Conservation (phyloP, 257 asterid species). For the Fraxinus quadrangulata region DNA sequence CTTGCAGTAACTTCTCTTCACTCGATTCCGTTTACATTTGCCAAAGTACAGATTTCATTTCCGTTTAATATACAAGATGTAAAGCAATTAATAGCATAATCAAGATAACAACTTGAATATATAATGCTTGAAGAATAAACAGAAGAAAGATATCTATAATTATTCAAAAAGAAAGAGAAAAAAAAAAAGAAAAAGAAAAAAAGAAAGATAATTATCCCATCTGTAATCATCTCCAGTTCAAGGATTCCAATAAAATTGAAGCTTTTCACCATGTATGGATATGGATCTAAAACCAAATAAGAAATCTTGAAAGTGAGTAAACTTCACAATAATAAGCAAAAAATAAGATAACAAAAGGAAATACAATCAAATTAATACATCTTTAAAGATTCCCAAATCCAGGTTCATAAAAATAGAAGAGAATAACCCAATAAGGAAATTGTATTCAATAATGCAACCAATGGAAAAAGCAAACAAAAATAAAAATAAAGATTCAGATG, state of each 20-base stretch:
- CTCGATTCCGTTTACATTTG: neutral
- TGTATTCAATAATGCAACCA: slow-evolving; percentile 25
- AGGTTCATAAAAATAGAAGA: slow-evolving; percentile 4
- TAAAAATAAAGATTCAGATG: neutral
- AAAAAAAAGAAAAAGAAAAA: no score
- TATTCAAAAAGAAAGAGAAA: neutral
- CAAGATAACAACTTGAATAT: neutral
- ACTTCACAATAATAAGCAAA: slow-evolving; percentile 1
- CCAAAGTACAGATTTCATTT: neutral
- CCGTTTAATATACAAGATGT: neutral
- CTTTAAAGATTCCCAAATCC: slow-evolving; percentile 13
- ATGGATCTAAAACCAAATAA: slow-evolving; percentile 33
- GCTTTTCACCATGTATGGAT: neutral
- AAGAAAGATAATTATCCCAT: slow-evolving; percentile 1
- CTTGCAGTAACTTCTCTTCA: slow-evolving; percentile 4
- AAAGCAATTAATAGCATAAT: neutral
- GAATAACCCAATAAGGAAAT: neutral
- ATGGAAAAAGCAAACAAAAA: slow-evolving; percentile 7
- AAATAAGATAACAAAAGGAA: neutral
- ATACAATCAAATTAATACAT: neutral
- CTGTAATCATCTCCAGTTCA: neutral
- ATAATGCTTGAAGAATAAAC: slow-evolving; percentile 2
- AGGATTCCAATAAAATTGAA: neutral
- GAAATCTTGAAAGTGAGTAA: slow-evolving; percentile 18
- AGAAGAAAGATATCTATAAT: neutral